Conservation (phyloP, 2,329 filamentous ascomycete genomes). For the Aspergillus sojae region DNA sequence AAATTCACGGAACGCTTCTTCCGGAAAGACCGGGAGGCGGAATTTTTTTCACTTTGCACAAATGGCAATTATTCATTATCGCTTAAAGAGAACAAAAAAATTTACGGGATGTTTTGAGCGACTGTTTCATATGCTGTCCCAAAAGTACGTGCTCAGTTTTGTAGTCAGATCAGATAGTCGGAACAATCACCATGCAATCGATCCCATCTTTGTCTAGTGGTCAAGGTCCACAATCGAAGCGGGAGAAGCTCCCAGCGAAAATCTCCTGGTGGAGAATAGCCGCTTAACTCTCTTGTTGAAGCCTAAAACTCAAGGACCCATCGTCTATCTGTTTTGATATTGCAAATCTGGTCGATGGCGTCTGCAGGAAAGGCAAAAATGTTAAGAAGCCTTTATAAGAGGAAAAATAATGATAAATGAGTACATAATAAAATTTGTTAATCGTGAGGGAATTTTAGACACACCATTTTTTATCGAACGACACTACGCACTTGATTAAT, state of each 20-base stretch:
- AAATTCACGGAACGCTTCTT: slow-evolving; percentile 9
- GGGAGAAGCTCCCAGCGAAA: slow-evolving; percentile 42
- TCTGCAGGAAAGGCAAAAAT: background rate
- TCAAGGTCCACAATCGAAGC: slow-evolving; percentile 41
- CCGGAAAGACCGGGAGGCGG: slow-evolving; percentile 7
- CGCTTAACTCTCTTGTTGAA: slow-evolving; percentile 18
- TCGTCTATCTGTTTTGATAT: slow-evolving; percentile 2
- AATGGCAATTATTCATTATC: background rate
- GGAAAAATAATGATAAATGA: no score
- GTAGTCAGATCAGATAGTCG: slow-evolving; percentile 18
- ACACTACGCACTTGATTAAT: background rate
- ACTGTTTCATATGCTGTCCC: background rate
- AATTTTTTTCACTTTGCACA: background rate
- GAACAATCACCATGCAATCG: slow-evolving; percentile 10
- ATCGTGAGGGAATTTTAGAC: background rate
- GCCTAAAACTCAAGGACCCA: slow-evolving; percentile 21
- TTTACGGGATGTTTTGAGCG: background rate
- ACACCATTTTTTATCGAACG: background rate
- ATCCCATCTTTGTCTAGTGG: slow-evolving; percentile 17
- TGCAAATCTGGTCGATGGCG: background rate
- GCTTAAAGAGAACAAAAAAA: background rate
- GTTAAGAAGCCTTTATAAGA: background rate
- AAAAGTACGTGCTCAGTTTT: background rate
- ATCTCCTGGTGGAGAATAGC: slow-evolving; percentile 34
- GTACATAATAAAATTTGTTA: background rate